Evolutionary conservation across 163 green algal genomes (phyloP).

Genomic region (Prototheca stagnorum): DNA sequence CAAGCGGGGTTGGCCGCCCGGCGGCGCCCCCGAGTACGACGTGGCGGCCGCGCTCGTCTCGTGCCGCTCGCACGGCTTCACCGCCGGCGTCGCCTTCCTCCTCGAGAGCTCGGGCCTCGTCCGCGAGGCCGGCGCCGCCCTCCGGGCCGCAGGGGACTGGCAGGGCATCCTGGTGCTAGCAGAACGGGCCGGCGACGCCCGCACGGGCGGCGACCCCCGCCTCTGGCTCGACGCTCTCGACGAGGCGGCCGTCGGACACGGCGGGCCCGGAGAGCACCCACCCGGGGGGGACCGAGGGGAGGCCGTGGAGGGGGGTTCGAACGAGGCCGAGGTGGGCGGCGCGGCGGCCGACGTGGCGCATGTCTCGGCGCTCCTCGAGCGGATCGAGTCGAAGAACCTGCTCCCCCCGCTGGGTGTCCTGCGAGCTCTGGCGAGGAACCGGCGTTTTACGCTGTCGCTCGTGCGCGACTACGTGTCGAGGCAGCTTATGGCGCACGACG

Average conservation of each 20-base stretch:
- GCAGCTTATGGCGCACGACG: conserved; percentile 38
- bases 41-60: conserved; percentile 65
- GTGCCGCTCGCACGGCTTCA: conserved; percentile 56
- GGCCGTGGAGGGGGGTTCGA: too few relatives aligned
- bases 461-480: conserved; percentile 62
- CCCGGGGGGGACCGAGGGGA: too few relatives aligned
- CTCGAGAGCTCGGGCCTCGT: conserved; percentile 73
- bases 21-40: conserved; percentile 52
- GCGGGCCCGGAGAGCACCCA: too few relatives aligned
- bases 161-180: conserved; percentile 49
- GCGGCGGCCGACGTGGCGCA: conserved; percentile 36
- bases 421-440: conserved; percentile 14
- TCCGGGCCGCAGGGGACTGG: conserved; percentile 45
- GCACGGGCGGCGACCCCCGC: conserved; percentile 56
- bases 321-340: conserved; percentile 34
- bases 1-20: conserved; percentile 52
- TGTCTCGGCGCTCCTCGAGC: conserved; percentile 50
- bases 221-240: conserved; percentile 75
- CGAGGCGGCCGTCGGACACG: too few relatives aligned
- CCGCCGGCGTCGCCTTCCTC: conserved; percentile 57
- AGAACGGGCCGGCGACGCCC: conserved; percentile 44
- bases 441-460: conserved; percentile 15
- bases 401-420: conserved; percentile 80
- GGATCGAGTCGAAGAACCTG: conserved; percentile 56
- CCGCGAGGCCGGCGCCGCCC: conserved; percentile 57